Percentiles rank a stretch among this genome's conserved stretches.
Evolutionary conservation across 805 yeast species (phyloP).

Genomic region (Sungouiozyma intestinalis): DNA sequence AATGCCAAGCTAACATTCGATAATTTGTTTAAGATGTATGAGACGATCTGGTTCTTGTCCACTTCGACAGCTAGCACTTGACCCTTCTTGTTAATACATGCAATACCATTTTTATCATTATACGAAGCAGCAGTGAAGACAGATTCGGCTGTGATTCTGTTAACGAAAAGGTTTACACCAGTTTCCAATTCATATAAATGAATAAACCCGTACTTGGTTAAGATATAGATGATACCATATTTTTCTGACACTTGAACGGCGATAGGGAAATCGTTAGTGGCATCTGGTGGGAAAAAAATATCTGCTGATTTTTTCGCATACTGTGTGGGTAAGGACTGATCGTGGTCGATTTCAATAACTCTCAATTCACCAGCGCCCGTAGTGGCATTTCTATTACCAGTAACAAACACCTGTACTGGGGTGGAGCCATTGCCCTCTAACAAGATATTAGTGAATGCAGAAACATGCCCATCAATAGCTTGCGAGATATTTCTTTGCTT

Average conservation of each 20-base stretch:
- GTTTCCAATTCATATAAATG: conserved; percentile 91
- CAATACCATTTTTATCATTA: conserved; percentile 67
- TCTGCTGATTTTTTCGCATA: conserved; percentile 86
- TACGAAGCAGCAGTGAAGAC: conserved; percentile 81
- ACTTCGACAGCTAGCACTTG: conserved; percentile 90
- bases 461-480: conserved; percentile 96
- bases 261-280: conserved; percentile 92
- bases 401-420: conserved; percentile 81
- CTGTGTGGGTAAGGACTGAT: conserved; percentile 59
- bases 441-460: conserved; percentile 68
- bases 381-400: conserved; percentile 78
- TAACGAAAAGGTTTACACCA: conserved; percentile 86
- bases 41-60: conserved; percentile 72
- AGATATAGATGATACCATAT: conserved; percentile 78
- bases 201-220: conserved; percentile 94
- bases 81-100: conserved; percentile 90
- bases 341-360: conserved; percentile 93
- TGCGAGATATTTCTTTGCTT: conserved; percentile 87
- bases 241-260: conserved; percentile 75
- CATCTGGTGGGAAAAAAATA: conserved; percentile 94
- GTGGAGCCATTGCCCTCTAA: conserved; percentile 56
- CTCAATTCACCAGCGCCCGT: conserved; percentile 74
- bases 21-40: conserved; percentile 78
- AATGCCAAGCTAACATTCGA: conserved; percentile 82
- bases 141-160: conserved; percentile 91